Base-by-base conservation (phyloP, 2,329 filamentous ascomycete species). In the Teratosphaeria zuluensis region DNA sequence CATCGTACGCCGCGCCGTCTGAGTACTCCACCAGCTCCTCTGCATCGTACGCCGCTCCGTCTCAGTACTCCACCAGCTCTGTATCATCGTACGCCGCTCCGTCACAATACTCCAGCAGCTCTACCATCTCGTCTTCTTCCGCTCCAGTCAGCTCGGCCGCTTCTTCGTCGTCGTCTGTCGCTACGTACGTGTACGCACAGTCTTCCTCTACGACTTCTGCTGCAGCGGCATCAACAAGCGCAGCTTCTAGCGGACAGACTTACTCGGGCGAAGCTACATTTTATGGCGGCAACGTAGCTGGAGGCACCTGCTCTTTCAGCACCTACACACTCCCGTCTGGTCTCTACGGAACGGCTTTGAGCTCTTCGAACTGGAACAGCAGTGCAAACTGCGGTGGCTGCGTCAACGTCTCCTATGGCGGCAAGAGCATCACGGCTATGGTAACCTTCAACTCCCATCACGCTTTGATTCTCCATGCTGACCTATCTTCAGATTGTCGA, bases 271-370 rank as follows among this genome's bases (percentile, higher is more conserved):
- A 64, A 35, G 64, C 65, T 9, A 67, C 64, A 28, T 66, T 59
- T 58, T 67, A 69, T 56, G 66, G 66, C 38, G 67, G 67, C 46
- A 68, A 69, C 35, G 62, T 84, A 1, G 70, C 72, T 4, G 84
- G 84, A 46, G 85, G 85, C 62, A 79, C 77, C 59, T 89, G 85
- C 72, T 83, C 80, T 11, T 87, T 88, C 75, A 76, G 77, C 8
- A 81, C 78, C 56, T 87, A 87, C 74, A 84, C 78, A 2, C 74
- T 88, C 31, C 84, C 85, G 6, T 75, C 78, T 11, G 75, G 76
- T 12, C 71, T 87, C 58, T 82, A 76, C 65, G 85, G 86, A 57
- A 84, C 84, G 8, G 85, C 86, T 1, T 77, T 84, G 55, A 83
- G 84, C 0, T 78, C 78, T 42, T 73, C 77, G 2, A 80, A 78